Conservation (phyloP, 1,284 basidiomycete genomes). For the Crepidotus sp. region DNA sequence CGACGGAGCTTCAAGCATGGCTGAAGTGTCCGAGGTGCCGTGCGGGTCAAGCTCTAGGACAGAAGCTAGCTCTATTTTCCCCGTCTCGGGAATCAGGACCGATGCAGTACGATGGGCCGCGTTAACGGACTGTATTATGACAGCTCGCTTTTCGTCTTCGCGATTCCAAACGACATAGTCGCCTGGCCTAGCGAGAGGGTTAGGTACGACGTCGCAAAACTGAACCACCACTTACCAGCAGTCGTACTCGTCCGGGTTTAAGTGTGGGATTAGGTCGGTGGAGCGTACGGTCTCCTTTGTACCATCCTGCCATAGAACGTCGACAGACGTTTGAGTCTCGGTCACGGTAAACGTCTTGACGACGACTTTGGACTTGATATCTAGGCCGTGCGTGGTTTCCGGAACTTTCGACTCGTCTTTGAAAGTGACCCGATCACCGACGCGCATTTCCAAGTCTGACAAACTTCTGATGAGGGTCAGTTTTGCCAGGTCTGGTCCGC, state of each 20-base stretch:
- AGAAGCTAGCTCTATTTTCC: conserved; percentile 59
- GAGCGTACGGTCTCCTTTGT: conserved; percentile 50
- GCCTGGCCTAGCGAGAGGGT: conserved; percentile 59
- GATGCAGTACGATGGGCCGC: conserved; percentile 64
- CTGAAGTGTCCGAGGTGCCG: conserved; percentile 47
- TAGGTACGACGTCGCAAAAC: neutral
- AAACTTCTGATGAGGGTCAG: conserved; percentile 59
- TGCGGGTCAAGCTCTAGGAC: conserved; percentile 84
- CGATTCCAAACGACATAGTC: conserved; percentile 84
- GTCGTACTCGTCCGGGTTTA: conserved; percentile 79
- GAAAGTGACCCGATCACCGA: conserved; percentile 57
- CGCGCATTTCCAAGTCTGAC: conserved; percentile 55
- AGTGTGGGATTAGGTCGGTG: conserved; percentile 68
- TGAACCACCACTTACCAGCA: conserved; percentile 51
- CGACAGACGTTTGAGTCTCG: conserved; percentile 61
- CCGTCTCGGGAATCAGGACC: conserved; percentile 48
- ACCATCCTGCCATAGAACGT: conserved; percentile 89
- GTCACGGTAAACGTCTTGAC: conserved; percentile 54
- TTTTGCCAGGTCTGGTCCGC: conserved; percentile 52
- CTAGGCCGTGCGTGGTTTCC: conserved; percentile 47
- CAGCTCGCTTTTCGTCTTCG: conserved; percentile 59
- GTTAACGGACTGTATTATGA: conserved; percentile 75
- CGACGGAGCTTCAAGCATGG: conserved; percentile 30
- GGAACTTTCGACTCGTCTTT: conserved; percentile 40
- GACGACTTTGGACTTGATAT: conserved; percentile 33